Base-by-base conservation (phyloP, 192 early-diverging fungal species). In the Backusella psychrophila region DNA sequence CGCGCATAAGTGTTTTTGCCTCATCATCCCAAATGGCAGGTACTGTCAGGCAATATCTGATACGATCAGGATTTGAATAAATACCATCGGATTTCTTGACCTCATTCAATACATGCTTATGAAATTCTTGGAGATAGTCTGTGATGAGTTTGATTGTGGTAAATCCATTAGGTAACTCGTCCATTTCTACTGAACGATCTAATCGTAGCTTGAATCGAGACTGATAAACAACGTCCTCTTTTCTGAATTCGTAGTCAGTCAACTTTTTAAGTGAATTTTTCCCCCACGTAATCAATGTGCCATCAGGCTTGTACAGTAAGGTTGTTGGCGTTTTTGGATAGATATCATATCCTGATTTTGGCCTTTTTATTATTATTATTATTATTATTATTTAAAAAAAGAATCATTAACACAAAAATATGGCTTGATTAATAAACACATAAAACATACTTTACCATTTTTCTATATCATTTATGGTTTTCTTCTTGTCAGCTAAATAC, bases 21-120 rank as follows among this genome's bases (percentile, higher is more conserved):
- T 75, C 74, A 72, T 86, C 85, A 5, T 77, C 77, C 85, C 85
- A 86, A 81, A 84, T 84, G 36, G 85, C 85, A n/a, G 85, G 85
- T 0, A 86, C 85, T 1, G 85, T 84, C 17, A 86, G 75, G 75
- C 83, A 86, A 46, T 84, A 84, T 41, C 80, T 68, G 74, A 82
- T 82, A 34, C 81, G 78, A 49, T 79, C 67, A 33, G 74, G 75
- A 38, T 82, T 75, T 65, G 79, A 84, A 68, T 80, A 77, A 36
- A 66, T 66, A 3, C 80, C 83, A 53, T 82, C 75, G 3, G 71
- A 76, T 52, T 76, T 71, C 70, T 75, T 70, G 17, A 84, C 38
- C 67, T 84, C 80, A 2, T 78, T 78, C 3, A 81, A 73, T 15
- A 84, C 74, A 69, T 84, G 71, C n/a, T 79, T 79, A 56, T 84